Evolutionary conservation across 1,284 basidiomycete species (phyloP).

Genomic region (Pholiota adiposa): DNA sequence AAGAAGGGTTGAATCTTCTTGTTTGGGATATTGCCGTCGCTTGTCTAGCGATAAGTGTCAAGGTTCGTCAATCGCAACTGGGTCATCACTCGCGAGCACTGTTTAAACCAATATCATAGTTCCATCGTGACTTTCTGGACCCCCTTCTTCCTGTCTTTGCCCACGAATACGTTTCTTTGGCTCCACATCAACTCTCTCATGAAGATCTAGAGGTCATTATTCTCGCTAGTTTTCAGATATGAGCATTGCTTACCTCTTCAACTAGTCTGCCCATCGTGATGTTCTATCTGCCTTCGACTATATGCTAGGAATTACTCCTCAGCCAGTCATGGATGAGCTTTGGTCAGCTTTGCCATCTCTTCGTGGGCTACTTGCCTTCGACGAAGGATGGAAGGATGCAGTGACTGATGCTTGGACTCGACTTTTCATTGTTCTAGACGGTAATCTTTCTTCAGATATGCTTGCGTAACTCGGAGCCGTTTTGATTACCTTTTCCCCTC

Average conservation of each 20-base stretch:
- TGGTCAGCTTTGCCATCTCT: conserved; percentile 58
- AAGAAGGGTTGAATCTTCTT: conserved; percentile 40
- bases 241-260: conserved; percentile 1
- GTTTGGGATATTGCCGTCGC: conserved; percentile 60
- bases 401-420: conserved; percentile 52
- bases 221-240: neutral
- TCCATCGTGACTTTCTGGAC: conserved; percentile 63
- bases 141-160: conserved; percentile 57
- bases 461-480: no score
- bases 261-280: conserved; percentile 59
- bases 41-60: conserved; percentile 60
- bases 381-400: conserved; percentile 47
- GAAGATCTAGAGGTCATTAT: conserved; percentile 55
- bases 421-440: conserved; percentile 48
- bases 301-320: conserved; percentile 57
- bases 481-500: neutral
- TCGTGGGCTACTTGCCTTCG: conserved; percentile 41
- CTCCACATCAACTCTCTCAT: conserved; percentile 47
- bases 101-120: conserved; percentile 36
- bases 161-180: conserved; percentile 50
- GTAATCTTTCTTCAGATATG: conserved; percentile 31
- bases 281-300: conserved; percentile 54
- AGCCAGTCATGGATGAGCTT: conserved; percentile 58
- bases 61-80: conserved; percentile 45
- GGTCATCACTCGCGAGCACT: neutral